These are phyloP conservation scores for Hypoxylon rickii DNA, from an alignment of 495 filamentous ascomycete genomes.

Conservation along the genomic window DNA sequence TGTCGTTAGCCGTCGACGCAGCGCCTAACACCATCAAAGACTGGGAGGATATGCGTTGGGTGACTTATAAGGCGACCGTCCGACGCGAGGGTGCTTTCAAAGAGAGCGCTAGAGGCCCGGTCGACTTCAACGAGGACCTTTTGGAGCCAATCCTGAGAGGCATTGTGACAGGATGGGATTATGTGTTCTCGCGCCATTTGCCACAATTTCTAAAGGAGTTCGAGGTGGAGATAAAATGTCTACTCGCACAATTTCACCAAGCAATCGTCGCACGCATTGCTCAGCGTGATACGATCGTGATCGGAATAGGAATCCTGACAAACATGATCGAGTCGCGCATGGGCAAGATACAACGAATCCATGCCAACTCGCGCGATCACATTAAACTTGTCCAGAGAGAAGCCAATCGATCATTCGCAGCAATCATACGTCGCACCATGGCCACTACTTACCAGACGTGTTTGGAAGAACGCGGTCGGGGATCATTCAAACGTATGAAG, in stretches of 20 bases:
- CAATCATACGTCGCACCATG: slow-evolving; percentile 56
- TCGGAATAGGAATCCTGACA: too few species aligned
- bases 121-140: slow-evolving; percentile 57
- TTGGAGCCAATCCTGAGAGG: slow-evolving; percentile 58
- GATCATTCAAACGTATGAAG: slow-evolving; percentile 62
- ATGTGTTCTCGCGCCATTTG: slow-evolving; percentile 50
- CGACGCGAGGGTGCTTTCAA: slow-evolving; percentile 47
- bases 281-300: slow-evolving; percentile 23
- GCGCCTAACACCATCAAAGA: slow-evolving; percentile 47
- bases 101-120: slow-evolving; percentile 41
- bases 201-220: slow-evolving; percentile 33
- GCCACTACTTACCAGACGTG: slow-evolving; percentile 53
- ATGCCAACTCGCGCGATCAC: slow-evolving; percentile 42
- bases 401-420: slow-evolving; percentile 60
- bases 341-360: slow-evolving; percentile 47
- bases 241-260: slow-evolving; percentile 45
- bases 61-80: slow-evolving; percentile 67
- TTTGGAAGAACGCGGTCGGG: slow-evolving; percentile 51
- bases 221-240: not conserved
- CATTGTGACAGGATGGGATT: slow-evolving; percentile 62
- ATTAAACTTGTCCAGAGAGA: slow-evolving; percentile 55
- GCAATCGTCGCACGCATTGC: slow-evolving; percentile 36
- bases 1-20: slow-evolving; percentile 43
- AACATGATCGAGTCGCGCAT: too few species aligned
- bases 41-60: slow-evolving; percentile 62